A percentile compares a stretch with the other conserved stretches of the same genome.
These are phyloP conservation scores for Chrysanthemum makinoi DNA, from an alignment of 129 eudicot genomes.

Conservation along the genomic window DNA sequence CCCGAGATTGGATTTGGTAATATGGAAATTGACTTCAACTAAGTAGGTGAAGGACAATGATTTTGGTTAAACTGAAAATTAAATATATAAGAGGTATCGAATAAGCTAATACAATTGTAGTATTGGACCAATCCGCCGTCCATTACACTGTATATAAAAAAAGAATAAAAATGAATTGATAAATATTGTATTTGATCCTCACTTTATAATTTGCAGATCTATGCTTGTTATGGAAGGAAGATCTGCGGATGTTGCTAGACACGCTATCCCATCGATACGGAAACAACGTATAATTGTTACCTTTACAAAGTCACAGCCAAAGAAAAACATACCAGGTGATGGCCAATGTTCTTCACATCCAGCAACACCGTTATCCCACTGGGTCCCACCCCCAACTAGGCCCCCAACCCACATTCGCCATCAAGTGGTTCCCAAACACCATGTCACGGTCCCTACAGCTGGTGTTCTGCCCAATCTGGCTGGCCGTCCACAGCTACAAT, in stretches of 20 bases:
- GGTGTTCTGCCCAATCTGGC: slow-evolving; percentile 38
- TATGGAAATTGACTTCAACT: no score
- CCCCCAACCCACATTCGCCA: slow-evolving; percentile 46
- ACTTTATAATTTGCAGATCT: slow-evolving; percentile 41
- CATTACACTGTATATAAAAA: no score
- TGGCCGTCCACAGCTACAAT: not conserved
- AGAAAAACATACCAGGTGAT: slow-evolving; percentile 29
- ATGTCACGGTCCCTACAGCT: slow-evolving; percentile 40
- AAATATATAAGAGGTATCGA: no score
- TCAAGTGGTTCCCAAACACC: slow-evolving; percentile 55
- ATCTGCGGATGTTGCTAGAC: slow-evolving; percentile 57
- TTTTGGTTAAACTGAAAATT: no score
- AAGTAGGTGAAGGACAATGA: no score
- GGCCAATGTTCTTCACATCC: slow-evolving; percentile 31
- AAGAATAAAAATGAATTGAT: not conserved
- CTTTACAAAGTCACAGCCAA: slow-evolving; percentile 55
- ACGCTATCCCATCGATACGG: slow-evolving; percentile 54
- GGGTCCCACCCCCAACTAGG: slow-evolving; percentile 51
- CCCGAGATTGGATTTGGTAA: no score
- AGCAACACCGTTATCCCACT: slow-evolving; percentile 6
- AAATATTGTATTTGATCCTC: not conserved
- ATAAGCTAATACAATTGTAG: no score
- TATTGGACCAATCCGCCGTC: no score
- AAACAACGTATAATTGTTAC: slow-evolving; percentile 75
- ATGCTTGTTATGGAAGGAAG: slow-evolving; percentile 73